These are phyloP conservation scores for Aspergillus nomiae DNA, from an alignment of 2,329 filamentous ascomycete species.

Conservation along the genomic window DNA sequence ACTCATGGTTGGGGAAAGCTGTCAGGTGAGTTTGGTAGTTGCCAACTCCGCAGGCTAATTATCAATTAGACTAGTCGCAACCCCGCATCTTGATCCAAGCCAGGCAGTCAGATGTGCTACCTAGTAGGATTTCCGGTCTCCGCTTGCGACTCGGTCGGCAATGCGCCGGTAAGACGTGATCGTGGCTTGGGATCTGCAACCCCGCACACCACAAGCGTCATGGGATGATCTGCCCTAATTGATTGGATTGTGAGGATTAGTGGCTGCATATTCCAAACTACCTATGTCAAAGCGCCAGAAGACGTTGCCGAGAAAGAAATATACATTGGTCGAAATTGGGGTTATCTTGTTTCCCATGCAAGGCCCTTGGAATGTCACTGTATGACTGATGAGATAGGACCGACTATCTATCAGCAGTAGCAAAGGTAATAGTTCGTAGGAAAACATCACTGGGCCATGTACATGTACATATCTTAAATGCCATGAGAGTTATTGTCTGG, in stretches of 20 bases:
- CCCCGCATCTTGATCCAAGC: neutral
- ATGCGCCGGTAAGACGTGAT: neutral
- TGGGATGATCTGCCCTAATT: neutral
- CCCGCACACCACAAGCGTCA: neutral
- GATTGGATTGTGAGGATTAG: neutral
- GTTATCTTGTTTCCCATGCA: too few relatives aligned
- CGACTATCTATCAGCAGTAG: too few relatives aligned
- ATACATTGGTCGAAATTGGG: too few relatives aligned
- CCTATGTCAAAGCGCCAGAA: neutral
- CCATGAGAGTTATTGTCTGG: too few relatives aligned
- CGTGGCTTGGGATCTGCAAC: neutral
- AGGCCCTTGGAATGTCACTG: too few relatives aligned
- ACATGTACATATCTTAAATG: too few relatives aligned
- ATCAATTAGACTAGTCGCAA: neutral
- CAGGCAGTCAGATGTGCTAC: too few relatives aligned
- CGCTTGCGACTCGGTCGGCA: neutral
- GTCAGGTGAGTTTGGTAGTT: neutral
- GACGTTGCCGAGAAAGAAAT: neutral
- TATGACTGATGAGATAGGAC: too few relatives aligned
- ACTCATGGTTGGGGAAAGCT: neutral
- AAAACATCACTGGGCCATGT: too few relatives aligned
- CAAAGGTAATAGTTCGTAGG: too few relatives aligned
- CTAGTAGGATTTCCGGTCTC: too few relatives aligned
- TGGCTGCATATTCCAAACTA: neutral
- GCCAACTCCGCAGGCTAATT: neutral